These are phyloP conservation scores for Suillus tomentosus DNA, from an alignment of 768 basidiomycete species.

Conservation along the genomic window DNA sequence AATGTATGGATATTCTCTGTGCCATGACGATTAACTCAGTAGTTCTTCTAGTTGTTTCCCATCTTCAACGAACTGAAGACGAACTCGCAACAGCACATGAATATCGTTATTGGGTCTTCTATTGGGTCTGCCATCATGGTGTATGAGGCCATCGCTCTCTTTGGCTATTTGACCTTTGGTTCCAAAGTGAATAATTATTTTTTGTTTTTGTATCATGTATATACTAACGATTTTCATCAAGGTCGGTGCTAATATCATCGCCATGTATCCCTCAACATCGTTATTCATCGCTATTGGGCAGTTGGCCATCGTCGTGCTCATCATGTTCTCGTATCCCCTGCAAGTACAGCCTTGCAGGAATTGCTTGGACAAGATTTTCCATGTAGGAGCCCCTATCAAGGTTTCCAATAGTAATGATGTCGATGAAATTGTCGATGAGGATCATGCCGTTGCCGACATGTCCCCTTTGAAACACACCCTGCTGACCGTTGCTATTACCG, in stretches of 20 bases:
- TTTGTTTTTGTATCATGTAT: conserved; percentile 12
- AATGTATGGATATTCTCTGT: conserved; percentile 57
- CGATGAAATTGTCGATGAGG: conserved; percentile 46
- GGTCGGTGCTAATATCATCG: conserved; percentile 92
- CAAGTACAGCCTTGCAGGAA: conserved; percentile 94
- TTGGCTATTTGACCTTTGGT: conserved; percentile 94
- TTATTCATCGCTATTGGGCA: conserved; percentile 93
- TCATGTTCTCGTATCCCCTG: conserved; percentile 91
- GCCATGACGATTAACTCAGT: conserved; percentile 8
- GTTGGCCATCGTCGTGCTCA: conserved; percentile 87
- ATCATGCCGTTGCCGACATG: conserved; percentile 64
- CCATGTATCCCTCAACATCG: conserved; percentile 91
- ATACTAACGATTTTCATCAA: conserved; percentile 24
- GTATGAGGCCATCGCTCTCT: conserved; percentile 86
- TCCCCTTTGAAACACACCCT: conserved; percentile 63
- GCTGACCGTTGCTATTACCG: conserved; percentile 68
- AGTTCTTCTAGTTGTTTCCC: conserved; percentile 72
- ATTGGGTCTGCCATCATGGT: conserved; percentile 83
- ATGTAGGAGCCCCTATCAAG: conserved; percentile 40
- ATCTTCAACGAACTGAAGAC: conserved; percentile 87
- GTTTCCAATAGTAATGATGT: conserved; percentile 41
- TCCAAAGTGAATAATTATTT: conserved; percentile 56
- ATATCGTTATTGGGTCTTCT: conserved; percentile 81
- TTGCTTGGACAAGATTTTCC: conserved; percentile 89
- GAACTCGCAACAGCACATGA: conserved; percentile 84